Evolutionary conservation across 306 rosid genomes (phyloP), one percentile per base, ranked within the genome.

Genomic region (Sicyos edulis): DNA sequence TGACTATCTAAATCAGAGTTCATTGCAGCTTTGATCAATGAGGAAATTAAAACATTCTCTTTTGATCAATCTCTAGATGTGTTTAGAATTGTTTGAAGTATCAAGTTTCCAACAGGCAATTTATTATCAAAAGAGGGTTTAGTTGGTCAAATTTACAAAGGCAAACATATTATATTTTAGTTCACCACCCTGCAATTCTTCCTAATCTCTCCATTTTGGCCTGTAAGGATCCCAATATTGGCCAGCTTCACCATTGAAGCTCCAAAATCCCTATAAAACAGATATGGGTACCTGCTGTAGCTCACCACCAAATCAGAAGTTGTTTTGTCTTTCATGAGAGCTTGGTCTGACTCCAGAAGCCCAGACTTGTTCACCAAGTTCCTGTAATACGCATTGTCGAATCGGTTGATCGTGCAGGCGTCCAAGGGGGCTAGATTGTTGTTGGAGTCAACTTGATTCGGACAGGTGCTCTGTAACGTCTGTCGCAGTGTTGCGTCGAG

Each of bases 341-440:
- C 95, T 74, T 93, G 96, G 76, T 93, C 97, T 14, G 98, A 83
- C 60, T 84, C 88, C 62, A 92, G 90, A n/a, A 92, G 75, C 22
- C 82, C 98, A 0, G 85, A 74, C 37, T 82, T 90, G 82, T 77
- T 87, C 54, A 92, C 67, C 17, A 92, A 75, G 79, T 84, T 90
- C 72, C 26, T 87, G 85, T 77, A 93, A 72, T 87, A 93, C 52
- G 66, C 44, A 77, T 93, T 91, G 70, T 91, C 99, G 47, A 91
- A 93, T 69, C 61, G 82, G 84, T 73, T 74, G 14, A 80, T 61
- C 0, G 96, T 78, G 29, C 77, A 76, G 0, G 83, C 47, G 74
- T 91, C 96, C 71, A 91, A 75, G 5, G 91, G 87, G 44, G 85
- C 92, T 82, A 91, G 71, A 0, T 83, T 80, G 75, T 89, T 74